A percentile compares a stretch with the other conserved stretches of the same genome.
Evolutionary conservation across 768 basidiomycete species (phyloP).

Genomic region (Saitozyma podzolica): DNA sequence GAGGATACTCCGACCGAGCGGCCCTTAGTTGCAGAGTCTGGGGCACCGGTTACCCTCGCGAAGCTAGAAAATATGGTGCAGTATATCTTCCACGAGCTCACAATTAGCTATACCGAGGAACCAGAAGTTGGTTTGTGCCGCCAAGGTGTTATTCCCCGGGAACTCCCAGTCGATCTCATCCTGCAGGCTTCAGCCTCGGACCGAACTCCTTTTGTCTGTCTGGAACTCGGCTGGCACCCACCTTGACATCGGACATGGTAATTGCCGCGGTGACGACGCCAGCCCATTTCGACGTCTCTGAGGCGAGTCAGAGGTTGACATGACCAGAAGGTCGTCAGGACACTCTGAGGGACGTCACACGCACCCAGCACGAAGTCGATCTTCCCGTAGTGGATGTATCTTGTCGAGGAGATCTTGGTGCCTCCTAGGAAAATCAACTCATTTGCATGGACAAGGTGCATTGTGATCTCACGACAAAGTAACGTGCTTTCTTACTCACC

Average conservation of each 20-base stretch:
- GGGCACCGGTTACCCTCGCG: neutral
- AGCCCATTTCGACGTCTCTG: conserved; percentile 69
- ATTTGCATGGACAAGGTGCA: too few species aligned
- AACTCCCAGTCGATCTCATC: conserved; percentile 48
- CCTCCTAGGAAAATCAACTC: conserved; percentile 55
- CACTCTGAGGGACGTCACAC: neutral
- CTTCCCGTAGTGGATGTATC: conserved; percentile 77
- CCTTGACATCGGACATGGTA: conserved; percentile 74
- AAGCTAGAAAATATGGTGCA: neutral
- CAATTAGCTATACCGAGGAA: conserved; percentile 42
- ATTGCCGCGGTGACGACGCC: conserved; percentile 73
- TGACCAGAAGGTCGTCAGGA: neutral
- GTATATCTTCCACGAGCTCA: conserved; percentile 10
- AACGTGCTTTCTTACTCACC: conserved; percentile 4
- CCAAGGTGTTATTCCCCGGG: conserved; percentile 56
- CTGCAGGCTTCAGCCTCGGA: neutral
- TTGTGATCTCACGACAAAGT: too few species aligned
- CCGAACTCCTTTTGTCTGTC: neutral
- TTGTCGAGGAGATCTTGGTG: conserved; percentile 73
- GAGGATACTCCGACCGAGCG: conserved; percentile 18
- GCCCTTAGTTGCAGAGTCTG: conserved; percentile 36
- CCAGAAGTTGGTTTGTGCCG: conserved; percentile 70
- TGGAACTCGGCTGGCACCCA: neutral
- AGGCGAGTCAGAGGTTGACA: conserved; percentile 7
- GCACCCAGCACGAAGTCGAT: conserved; percentile 53